Conservation (phyloP, 768 basidiomycete species). For the Lactarius indigo region DNA sequence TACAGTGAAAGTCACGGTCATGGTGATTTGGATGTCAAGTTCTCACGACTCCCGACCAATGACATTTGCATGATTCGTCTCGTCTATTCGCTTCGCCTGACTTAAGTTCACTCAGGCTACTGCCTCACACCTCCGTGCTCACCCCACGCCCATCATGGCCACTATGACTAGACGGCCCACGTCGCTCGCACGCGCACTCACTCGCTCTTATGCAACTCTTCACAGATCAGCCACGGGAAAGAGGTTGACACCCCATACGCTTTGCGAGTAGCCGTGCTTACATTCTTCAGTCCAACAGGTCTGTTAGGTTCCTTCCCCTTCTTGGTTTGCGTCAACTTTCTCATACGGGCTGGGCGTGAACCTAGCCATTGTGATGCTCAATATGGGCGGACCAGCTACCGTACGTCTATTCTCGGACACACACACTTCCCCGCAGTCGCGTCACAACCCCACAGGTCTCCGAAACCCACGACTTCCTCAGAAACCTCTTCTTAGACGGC, state of each 20-base stretch:
- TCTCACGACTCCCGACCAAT: neutral
- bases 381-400: constrained; percentile 97
- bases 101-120: neutral
- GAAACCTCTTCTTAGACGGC: constrained; percentile 84
- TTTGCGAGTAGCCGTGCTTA: constrained; percentile 3
- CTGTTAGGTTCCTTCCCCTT: neutral
- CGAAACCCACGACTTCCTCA: constrained; percentile 91
- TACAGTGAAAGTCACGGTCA: neutral
- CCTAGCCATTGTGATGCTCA: constrained; percentile 89
- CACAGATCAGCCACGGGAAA: constrained; percentile 9
- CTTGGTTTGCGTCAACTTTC: neutral
- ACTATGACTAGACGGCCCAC: constrained; percentile 7
- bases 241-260: constrained; percentile 15
- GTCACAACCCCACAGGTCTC: constrained; percentile 53
- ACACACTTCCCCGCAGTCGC: neutral
- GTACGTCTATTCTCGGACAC: constrained; percentile 42
- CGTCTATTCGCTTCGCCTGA: neutral
- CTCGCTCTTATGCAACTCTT: constrained; percentile 24
- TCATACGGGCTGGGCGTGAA: neutral
- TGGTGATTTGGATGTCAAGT: neutral
- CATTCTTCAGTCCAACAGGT: constrained; percentile 25
- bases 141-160: neutral
- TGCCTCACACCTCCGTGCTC: neutral
- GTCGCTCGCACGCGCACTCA: constrained; percentile 4
- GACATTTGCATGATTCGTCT: neutral